phyloP scores from a whole-genome alignment of 2,329 filamentous ascomycete species.

The Geosmithia flava region DNA sequence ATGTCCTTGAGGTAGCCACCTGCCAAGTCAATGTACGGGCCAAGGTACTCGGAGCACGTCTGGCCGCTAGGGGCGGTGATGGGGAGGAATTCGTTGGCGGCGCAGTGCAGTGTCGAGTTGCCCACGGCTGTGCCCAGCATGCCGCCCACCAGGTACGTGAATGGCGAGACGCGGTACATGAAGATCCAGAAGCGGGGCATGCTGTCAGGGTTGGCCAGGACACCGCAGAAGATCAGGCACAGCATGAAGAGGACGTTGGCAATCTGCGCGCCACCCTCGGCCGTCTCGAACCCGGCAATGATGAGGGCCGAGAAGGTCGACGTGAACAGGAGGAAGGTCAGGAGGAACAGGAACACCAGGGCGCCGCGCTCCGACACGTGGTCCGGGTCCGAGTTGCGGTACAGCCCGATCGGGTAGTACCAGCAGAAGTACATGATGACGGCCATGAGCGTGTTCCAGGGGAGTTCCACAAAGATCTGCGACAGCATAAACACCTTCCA shows the following conservation, averaged over 20 bases:
- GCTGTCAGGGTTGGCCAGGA: slow-evolving; percentile 49
- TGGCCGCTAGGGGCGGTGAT: slow-evolving; percentile 47
- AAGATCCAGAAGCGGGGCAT: slow-evolving; percentile 73
- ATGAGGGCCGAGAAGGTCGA: slow-evolving; percentile 71
- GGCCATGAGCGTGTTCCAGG: slow-evolving; percentile 69
- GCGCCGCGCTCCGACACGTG: slow-evolving; percentile 56
- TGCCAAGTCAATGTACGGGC: slow-evolving; percentile 36
- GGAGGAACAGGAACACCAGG: slow-evolving; percentile 67
- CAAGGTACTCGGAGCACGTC: slow-evolving; percentile 50
- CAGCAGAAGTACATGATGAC: slow-evolving; percentile 69
- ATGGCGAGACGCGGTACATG: slow-evolving; percentile 72
- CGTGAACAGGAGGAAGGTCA: slow-evolving; percentile 66
- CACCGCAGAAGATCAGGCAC: slow-evolving; percentile 30
- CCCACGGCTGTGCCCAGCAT: slow-evolving; percentile 61
- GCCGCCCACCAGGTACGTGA: slow-evolving; percentile 68
- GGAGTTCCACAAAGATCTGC: slow-evolving; percentile 74
- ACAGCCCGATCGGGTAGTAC: slow-evolving; percentile 78
- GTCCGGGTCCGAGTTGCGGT: slow-evolving; percentile 52
- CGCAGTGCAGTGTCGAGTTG: slow-evolving; percentile 52
- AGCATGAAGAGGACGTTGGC: slow-evolving; percentile 72
- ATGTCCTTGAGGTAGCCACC: slow-evolving; percentile 41
- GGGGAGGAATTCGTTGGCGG: slow-evolving; percentile 54
- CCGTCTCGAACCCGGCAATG: slow-evolving; percentile 62
- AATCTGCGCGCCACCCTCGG: slow-evolving; percentile 67
- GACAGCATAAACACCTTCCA: slow-evolving; percentile 80